Percentiles rank a stretch among this genome's conserved stretches.
Evolutionary conservation across 805 yeast species (phyloP).

Genomic region (Candida xyloterini): DNA sequence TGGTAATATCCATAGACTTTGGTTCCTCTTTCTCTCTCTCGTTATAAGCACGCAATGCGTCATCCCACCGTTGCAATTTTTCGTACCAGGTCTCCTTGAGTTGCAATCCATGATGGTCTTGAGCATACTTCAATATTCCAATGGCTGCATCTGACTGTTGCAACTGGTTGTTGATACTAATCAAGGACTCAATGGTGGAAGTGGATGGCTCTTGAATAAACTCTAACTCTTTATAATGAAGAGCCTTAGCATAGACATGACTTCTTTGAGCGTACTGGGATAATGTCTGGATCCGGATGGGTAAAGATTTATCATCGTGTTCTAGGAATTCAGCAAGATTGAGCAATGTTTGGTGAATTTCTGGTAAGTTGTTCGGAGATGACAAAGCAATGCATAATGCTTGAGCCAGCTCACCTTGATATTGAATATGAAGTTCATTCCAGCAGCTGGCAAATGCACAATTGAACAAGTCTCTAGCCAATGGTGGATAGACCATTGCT

Average conservation of each 20-base stretch:
- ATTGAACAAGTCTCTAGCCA: slow-evolving; percentile 88
- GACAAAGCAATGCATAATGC: slow-evolving; percentile 83
- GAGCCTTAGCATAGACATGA: slow-evolving; percentile 96
- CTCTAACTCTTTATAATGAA: slow-evolving; percentile 93
- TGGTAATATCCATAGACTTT: slow-evolving; percentile 78
- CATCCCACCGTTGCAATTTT: slow-evolving; percentile 96
- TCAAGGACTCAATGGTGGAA: slow-evolving; percentile 86
- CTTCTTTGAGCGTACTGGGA: slow-evolving; percentile 93
- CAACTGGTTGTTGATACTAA: slow-evolving; percentile 87
- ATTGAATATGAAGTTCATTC: slow-evolving; percentile 84
- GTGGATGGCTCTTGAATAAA: slow-evolving; percentile 91
- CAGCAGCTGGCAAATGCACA: slow-evolving; percentile 95
- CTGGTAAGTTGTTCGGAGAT: slow-evolving; percentile 92
- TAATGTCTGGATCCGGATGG: slow-evolving; percentile 82
- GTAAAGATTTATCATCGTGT: slow-evolving; percentile 92
- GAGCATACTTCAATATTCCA: slow-evolving; percentile 93
- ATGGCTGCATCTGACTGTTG: slow-evolving; percentile 98
- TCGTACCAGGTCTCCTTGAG: slow-evolving; percentile 98
- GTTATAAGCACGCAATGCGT: slow-evolving; percentile 87
- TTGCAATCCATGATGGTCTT: slow-evolving; percentile 83
- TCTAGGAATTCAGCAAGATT: slow-evolving; percentile 96
- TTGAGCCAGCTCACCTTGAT: slow-evolving; percentile 85
- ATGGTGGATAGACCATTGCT: slow-evolving; percentile 81
- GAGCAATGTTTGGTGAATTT: slow-evolving; percentile 83
- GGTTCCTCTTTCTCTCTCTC: slow-evolving; percentile 66